These are phyloP conservation scores for Mucor indicus DNA, from an alignment of 371 early-diverging fungal species.

Conservation along the genomic window DNA sequence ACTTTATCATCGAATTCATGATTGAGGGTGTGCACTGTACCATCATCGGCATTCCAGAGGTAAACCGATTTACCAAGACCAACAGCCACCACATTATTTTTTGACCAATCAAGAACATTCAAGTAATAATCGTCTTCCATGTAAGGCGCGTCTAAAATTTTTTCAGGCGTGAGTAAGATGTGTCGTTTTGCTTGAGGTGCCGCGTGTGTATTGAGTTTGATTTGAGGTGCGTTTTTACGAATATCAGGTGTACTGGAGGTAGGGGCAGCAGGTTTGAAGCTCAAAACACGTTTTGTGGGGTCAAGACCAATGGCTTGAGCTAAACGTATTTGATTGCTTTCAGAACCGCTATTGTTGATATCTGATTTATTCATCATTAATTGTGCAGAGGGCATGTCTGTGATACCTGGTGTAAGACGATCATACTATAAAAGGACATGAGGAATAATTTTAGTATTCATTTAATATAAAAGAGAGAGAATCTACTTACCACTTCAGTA, in stretches of 20 bases:
- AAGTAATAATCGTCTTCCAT: slow-evolving; percentile 96
- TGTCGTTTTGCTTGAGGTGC: slow-evolving; percentile 51
- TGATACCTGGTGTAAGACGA: slow-evolving; percentile 72
- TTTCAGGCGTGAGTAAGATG: slow-evolving; percentile 69
- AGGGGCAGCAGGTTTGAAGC: slow-evolving; percentile 9
- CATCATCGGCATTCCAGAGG: slow-evolving; percentile 89
- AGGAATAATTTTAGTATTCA: neutral
- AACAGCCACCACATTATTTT: slow-evolving; percentile 79
- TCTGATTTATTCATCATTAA: slow-evolving; percentile 47
- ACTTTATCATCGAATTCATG: slow-evolving; percentile 55
- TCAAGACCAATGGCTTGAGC: slow-evolving; percentile 78
- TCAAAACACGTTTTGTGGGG: slow-evolving; percentile 43
- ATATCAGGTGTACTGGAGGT: neutral
- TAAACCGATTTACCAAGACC: slow-evolving; percentile 88
- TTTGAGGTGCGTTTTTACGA: slow-evolving; percentile 9
- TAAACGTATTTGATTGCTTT: slow-evolving; percentile 71
- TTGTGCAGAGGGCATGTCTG: slow-evolving; percentile 63
- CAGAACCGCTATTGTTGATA: slow-evolving; percentile 5
- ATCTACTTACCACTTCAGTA: no score
- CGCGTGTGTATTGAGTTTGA: slow-evolving; percentile 31
- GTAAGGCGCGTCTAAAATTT: slow-evolving; percentile 88
- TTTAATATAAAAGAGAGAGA: no score
- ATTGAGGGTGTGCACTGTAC: slow-evolving; percentile 69
- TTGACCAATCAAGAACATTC: slow-evolving; percentile 96
- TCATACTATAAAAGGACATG: slow-evolving; percentile 53